Conservation (phyloP, 192 early-diverging fungal species). For the Coemansia sp. region DNA sequence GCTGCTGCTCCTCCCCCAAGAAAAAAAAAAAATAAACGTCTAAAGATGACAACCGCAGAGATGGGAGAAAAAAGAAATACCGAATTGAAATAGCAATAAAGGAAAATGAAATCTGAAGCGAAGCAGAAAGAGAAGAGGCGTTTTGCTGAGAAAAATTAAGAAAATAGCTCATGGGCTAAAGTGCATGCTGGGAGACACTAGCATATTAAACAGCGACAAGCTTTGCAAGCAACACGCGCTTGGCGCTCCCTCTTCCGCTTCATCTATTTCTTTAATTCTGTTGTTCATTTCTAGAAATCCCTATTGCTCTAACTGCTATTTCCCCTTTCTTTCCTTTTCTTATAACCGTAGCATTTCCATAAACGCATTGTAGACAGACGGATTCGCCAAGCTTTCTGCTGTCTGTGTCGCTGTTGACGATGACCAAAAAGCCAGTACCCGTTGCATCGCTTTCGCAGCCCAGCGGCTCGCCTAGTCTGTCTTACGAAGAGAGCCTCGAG, state of each 20-base stretch:
- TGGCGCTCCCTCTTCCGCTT: too few relatives aligned
- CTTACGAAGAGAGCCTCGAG: slow-evolving; percentile 21
- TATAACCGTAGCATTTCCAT: too few relatives aligned
- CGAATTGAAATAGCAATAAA: neutral
- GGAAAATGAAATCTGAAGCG: neutral
- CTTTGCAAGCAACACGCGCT: too few relatives aligned
- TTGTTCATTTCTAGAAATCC: too few relatives aligned
- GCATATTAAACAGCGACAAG: too few relatives aligned
- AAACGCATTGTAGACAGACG: too few relatives aligned
- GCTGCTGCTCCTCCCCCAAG: slow-evolving; percentile 34
- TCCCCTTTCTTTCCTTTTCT: neutral
- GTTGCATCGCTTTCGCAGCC: slow-evolving; percentile 3
- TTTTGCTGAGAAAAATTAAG: neutral
- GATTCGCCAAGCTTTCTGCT: too few relatives aligned
- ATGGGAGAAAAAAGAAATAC: neutral
- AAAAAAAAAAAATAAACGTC: neutral
- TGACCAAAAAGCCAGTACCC: slow-evolving; percentile 7
- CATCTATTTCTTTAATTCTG: too few relatives aligned
- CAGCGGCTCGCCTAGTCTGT: slow-evolving; percentile 9
- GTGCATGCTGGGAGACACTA: neutral
- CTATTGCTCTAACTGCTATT: too few relatives aligned
- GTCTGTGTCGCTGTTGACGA: neutral
- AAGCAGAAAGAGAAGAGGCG: neutral
- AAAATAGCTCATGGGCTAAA: neutral
- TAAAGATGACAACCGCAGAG: too few relatives aligned